Base-by-base conservation (phyloP, 2,329 filamentous ascomycete genomes). In the Clonostachys rhizophaga region DNA sequence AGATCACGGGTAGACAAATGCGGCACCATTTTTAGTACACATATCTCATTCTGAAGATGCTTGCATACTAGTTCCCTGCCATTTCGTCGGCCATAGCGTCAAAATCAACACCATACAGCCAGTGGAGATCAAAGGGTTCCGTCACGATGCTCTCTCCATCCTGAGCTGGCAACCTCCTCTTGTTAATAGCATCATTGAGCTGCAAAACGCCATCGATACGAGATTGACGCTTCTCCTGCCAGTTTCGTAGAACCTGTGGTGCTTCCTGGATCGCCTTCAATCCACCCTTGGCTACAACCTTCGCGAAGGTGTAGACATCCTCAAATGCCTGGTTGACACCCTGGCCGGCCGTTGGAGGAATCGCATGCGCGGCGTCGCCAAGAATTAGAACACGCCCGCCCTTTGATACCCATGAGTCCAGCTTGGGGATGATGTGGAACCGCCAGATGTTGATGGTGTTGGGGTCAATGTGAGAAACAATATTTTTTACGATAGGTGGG, bases 271-370 rank as follows among this genome's bases (percentile, higher is more conserved):
- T 48, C 34, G 49, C 65, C 52, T 14, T 34, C n/a, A 5, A 6
- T 39, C 20, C 16, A 12, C n/a, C 16, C 14, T 20, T 42, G 30
- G 55, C 57, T 47, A 70, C 45, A 0, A 78, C 52, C 5, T 71
- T 55, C 4, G 72, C 66, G 20, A 78, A 64, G 0, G 64, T 68
- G 46, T 70, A 72, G 2, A 71, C 68, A 49, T 81, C 76, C 49
- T 80, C 76, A 35, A 75, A 70, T 0, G 71, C 71, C 42, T 74
- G 69, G 46, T 73, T 74, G 2, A 68, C 63, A 0, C 74, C 70
- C 49, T 76, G 73, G 0, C 74, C 72, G 0, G 71, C 68, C 0
- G 68, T 67, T 0, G 72, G 74, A 0, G 72, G 72, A 12, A 77
- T 69, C 0, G 70, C 74, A 44, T 77, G 72, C 1, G 72, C 73